Evolutionary conservation across 73 alveolate species (phyloP).

Genomic region (Diophrys appendiculata): DNA sequence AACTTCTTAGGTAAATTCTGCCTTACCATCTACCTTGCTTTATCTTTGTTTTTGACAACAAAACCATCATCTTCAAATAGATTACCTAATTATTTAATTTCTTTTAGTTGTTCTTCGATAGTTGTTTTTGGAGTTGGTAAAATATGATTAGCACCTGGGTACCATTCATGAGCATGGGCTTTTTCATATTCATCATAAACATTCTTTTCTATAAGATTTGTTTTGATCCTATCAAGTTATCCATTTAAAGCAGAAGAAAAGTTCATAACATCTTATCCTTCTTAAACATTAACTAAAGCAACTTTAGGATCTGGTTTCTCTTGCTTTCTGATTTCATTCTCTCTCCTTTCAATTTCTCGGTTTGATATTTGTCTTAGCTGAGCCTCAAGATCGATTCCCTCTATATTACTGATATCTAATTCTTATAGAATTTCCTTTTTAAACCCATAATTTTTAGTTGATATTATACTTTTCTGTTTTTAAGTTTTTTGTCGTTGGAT

Average conservation of each 20-base stretch:
- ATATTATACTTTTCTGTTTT: too few species aligned
- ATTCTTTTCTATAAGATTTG: not conserved
- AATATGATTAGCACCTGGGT: not conserved
- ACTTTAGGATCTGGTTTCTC: not conserved
- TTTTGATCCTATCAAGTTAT: not conserved
- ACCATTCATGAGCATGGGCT: not conserved
- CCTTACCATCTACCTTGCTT: not conserved
- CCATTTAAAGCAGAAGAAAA: not conserved
- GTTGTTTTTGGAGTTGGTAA: too few species aligned
- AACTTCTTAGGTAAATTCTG: not conserved
- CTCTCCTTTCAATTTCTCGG: not conserved
- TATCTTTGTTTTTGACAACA: too few species aligned
- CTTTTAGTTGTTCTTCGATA: not conserved
- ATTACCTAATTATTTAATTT: too few species aligned
- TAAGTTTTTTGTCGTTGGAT: too few species aligned
- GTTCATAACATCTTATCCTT: not conserved
- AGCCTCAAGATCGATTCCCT: constrained; percentile 46
- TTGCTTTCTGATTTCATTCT: not conserved
- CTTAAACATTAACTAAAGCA: not conserved
- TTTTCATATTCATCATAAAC: not conserved
- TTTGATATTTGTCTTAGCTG: not conserved
- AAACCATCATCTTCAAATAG: not conserved
- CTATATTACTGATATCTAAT: too few species aligned
- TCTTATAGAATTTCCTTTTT: too few species aligned
- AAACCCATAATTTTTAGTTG: too few species aligned